These are phyloP conservation scores for Linnemannia hyalina DNA, from an alignment of 192 early-diverging fungal species.

Conservation along the genomic window DNA sequence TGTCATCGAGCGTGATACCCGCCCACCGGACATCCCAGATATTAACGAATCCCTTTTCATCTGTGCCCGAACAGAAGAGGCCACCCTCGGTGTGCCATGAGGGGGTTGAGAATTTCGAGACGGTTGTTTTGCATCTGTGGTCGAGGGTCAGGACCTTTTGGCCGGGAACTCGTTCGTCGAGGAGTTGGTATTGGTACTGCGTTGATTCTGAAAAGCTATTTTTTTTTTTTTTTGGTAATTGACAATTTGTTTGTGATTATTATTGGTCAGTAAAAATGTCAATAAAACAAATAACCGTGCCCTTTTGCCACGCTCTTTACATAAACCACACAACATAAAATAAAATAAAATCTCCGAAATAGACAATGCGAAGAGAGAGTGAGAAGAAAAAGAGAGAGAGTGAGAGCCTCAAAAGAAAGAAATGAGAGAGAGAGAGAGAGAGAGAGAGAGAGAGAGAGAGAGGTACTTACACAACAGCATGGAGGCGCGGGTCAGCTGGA, in stretches of 20 bases:
- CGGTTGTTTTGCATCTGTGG: background rate
- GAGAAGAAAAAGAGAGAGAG: background rate
- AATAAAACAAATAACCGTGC: background rate
- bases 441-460: background rate
- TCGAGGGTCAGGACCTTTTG: constrained; percentile 10
- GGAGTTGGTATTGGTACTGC: constrained; percentile 1
- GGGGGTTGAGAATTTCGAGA: constrained; percentile 12
- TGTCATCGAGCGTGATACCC: background rate
- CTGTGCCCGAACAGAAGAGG: constrained; percentile 20
- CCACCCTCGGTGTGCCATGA: constrained; percentile 52
- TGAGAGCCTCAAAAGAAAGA: too few species aligned
- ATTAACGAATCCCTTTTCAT: constrained; percentile 5
- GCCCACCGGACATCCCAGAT: constrained; percentile 53
- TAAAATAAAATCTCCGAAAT: too few species aligned
- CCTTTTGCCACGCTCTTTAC: too few species aligned
- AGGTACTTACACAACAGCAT: constrained; percentile 30
- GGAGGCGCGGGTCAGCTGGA: constrained; percentile 34
- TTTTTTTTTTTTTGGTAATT: background rate
- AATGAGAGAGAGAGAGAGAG: too few species aligned
- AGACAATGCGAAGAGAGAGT: background rate
- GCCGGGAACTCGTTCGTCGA: constrained; percentile 24
- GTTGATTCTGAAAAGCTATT: background rate
- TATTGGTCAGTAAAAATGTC: background rate
- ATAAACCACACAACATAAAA: too few species aligned
- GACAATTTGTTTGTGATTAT: background rate